Base-by-base conservation (phyloP, 2,329 filamentous ascomycete genomes). In the Colletotrichum sp. region DNA sequence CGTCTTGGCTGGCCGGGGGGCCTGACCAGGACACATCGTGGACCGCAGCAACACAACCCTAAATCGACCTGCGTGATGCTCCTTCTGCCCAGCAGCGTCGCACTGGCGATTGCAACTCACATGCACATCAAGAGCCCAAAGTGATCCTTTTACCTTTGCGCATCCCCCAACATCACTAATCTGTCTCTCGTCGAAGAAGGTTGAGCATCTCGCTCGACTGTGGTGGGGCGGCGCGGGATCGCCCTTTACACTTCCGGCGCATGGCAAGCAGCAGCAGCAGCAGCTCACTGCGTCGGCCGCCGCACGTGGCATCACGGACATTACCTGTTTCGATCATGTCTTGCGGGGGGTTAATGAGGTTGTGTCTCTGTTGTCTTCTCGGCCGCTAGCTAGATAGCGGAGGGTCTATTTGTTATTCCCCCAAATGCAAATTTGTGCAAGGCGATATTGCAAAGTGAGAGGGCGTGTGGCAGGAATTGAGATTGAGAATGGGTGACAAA, bases 291-390 rank as follows among this genome's bases (percentile, higher is more conserved):
- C 43, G 43, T 52, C 43, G 43, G 43, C 43, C 43, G 43, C 43
- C 24, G 52, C 71, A 72, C 71, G 55, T 72, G 71, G 71, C 64
- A 67, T 34, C 71, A 61, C 71, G 36, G 64, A 69, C 71, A 30
- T 61, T 72, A 15, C 12, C 64, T 48, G 13, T 24, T 60, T 58
- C n/a, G 43, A 52, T 52, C 43, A 52, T 52, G 43, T 52, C 10
- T 52, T 52, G 43, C 43, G 43, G 43, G 43, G 43, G 43, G 38
- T 2, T 21, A 6, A 24, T 52, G n/a, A 13, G 43, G 43, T 52
- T 52, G 43, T 52, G n/a, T 24, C n/a, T 24, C 43, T 24, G n/a
- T n/a, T 52, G 3, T 21, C n/a, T 52, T 52, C n/a, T 52, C 43
- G 43, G 43, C 43, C 43, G 43, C 43, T 52, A 52, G n/a, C 4